These are phyloP conservation scores for Sporormia fimetaria DNA, from an alignment of 495 filamentous ascomycete species.

Conservation along the genomic window DNA sequence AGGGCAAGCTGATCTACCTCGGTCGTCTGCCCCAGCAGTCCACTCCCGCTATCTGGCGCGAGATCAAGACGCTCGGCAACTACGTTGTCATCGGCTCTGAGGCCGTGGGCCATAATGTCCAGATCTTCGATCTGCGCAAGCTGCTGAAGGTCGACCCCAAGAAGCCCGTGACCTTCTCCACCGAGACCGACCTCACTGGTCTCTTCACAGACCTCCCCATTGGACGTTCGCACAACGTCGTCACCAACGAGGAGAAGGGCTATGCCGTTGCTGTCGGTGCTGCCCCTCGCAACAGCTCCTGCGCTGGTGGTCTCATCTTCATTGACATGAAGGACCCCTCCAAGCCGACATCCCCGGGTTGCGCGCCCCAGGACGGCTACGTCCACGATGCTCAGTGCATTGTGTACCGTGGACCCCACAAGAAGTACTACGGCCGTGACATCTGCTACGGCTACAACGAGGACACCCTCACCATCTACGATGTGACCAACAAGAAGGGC, in stretches of 20 bases:
- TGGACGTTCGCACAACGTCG: constrained; percentile 28
- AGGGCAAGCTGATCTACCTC: constrained; percentile 42
- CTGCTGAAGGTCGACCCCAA: constrained; percentile 6
- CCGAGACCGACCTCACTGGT: constrained; percentile 25
- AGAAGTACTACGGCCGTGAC: constrained; percentile 40
- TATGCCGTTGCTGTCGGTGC: constrained; percentile 42
- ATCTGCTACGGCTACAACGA: constrained; percentile 51
- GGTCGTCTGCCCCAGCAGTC: constrained; percentile 30
- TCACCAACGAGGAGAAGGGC: constrained; percentile 38
- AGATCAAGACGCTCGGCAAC: constrained; percentile 4
- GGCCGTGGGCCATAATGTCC: constrained; percentile 14
- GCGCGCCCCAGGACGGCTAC: constrained; percentile 43
- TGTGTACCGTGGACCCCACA: constrained; percentile 44
- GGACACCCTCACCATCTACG: constrained; percentile 38
- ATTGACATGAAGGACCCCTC: constrained; percentile 34
- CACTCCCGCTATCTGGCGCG: constrained; percentile 5
- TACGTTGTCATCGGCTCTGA: constrained; percentile 10
- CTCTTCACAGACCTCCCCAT: constrained; percentile 31
- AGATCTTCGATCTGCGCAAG: constrained; percentile 30
- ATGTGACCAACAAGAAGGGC: constrained; percentile 42
- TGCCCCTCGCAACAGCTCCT: constrained; percentile 35
- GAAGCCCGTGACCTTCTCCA: constrained; percentile 28
- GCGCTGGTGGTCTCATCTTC: constrained; percentile 41
- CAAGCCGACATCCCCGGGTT: constrained; percentile 41
- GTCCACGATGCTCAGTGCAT: constrained; percentile 51